Percentiles rank a stretch among this genome's conserved stretches.
These are phyloP conservation scores for Fraxinus velutina DNA, from an alignment of 305 asterid species.

Conservation along the genomic window DNA sequence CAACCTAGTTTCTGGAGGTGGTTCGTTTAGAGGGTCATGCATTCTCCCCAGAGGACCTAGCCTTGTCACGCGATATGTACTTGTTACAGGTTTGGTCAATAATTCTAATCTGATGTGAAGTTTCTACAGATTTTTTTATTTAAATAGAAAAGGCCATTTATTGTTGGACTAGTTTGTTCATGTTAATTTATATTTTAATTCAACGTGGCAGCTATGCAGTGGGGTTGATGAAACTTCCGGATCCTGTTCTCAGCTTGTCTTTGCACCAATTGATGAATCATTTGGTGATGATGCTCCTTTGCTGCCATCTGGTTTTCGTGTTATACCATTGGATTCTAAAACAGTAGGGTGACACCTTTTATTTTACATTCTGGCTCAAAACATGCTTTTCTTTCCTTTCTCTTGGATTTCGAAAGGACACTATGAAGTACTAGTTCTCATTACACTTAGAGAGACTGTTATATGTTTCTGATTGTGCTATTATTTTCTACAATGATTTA, in stretches of 20 bases:
- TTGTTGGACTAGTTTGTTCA: background rate
- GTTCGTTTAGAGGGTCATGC: slow-evolving; percentile 93
- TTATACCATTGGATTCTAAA: slow-evolving; percentile 84
- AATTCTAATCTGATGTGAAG: background rate
- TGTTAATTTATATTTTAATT: background rate
- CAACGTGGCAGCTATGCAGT: slow-evolving; percentile 64
- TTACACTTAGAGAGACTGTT: background rate
- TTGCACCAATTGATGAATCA: slow-evolving; percentile 89
- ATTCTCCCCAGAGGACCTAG: slow-evolving; percentile 77
- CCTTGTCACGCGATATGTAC: slow-evolving; percentile 85
- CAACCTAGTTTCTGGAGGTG: slow-evolving; percentile 72
- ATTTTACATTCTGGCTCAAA: background rate
- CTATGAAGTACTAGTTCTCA: background rate
- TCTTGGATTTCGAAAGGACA: background rate
- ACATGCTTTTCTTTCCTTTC: background rate
- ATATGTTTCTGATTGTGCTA: background rate
- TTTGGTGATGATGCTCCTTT: slow-evolving; percentile 89
- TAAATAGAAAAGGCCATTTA: background rate
- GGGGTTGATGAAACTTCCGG: slow-evolving; percentile 82
- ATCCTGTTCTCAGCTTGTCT: slow-evolving; percentile 86
- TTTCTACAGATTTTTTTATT: background rate
- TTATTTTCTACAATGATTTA: background rate
- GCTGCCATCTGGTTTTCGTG: slow-evolving; percentile 91
- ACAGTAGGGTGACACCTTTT: slow-evolving; percentile 48
- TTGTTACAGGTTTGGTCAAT: slow-evolving; percentile 59